phyloP scores from a whole-genome alignment of 2,329 filamentous ascomycete species.

The Rhytidhysteron rufulum region DNA sequence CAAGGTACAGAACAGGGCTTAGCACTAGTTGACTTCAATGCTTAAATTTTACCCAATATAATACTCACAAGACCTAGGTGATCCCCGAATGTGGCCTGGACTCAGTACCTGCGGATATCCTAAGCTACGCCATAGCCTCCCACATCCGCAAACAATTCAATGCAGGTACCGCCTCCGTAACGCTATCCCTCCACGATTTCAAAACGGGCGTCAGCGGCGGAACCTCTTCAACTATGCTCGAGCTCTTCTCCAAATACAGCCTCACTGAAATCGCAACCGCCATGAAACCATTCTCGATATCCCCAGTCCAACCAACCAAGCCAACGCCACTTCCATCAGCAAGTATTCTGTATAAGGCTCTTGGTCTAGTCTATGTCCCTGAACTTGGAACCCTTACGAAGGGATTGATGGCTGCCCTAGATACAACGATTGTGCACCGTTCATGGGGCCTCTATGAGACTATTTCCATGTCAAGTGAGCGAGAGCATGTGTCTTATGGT shows the following conservation, averaged over 20 bases:
- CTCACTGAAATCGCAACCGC: slow-evolving; percentile 46
- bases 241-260: slow-evolving; percentile 47
- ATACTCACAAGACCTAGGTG: slow-evolving; percentile 46
- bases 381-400: slow-evolving; percentile 58
- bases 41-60: too few species aligned
- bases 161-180: slow-evolving; percentile 48
- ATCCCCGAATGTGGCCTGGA: slow-evolving; percentile 61
- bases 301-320: slow-evolving; percentile 39
- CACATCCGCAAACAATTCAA: slow-evolving; percentile 51
- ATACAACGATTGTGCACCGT: slow-evolving; percentile 57
- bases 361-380: slow-evolving; percentile 52
- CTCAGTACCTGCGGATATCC: slow-evolving; percentile 58
- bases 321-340: slow-evolving; percentile 31
- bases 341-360: slow-evolving; percentile 38
- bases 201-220: slow-evolving; percentile 52
- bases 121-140: slow-evolving; percentile 50
- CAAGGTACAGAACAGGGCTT: too few species aligned
- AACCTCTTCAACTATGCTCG: slow-evolving; percentile 63
- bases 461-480: slow-evolving; percentile 31
- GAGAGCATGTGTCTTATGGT: slow-evolving; percentile 46
- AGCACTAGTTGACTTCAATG: too few species aligned
- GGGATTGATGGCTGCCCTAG: slow-evolving; percentile 49
- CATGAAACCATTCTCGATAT: slow-evolving; percentile 51
- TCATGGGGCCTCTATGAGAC: slow-evolving; percentile 53
- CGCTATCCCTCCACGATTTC: slow-evolving; percentile 51